Conservation (phyloP, 2,329 filamentous ascomycete genomes). For the Cordyceps tenuipes region DNA sequence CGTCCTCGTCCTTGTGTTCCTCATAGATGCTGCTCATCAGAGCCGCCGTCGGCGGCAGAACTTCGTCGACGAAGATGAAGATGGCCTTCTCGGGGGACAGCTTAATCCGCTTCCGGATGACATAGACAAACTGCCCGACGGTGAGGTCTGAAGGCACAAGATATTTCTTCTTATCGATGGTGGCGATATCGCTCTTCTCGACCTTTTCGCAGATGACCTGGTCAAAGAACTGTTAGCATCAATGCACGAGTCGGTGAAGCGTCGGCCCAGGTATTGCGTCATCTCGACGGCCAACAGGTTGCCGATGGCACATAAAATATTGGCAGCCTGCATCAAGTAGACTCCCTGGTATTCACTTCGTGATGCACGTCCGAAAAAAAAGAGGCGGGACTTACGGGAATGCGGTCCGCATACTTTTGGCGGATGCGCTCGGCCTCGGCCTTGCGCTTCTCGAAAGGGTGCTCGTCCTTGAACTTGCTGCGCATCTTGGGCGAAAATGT, state of each 20-base stretch:
- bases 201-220: conserved; percentile 99
- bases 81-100: conserved; percentile 98
- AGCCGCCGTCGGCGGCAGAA: conserved; percentile 89
- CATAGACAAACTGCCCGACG: conserved; percentile 98
- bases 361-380: background rate
- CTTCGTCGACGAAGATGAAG: conserved; percentile 99
- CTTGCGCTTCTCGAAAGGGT: conserved; percentile 99
- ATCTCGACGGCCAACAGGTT: background rate
- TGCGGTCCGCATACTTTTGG: conserved; percentile 97
- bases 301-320: background rate
- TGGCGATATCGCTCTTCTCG: conserved; percentile 97
- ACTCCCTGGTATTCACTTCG: background rate
- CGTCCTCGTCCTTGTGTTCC: conserved; percentile 86
- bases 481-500: conserved; percentile 60
- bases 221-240: conserved; percentile 8
- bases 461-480: conserved; percentile 99
- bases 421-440: conserved; percentile 98
- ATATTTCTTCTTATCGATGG: conserved; percentile 99
- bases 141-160: conserved; percentile 95
- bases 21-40: conserved; percentile 99
- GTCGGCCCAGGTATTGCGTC: background rate
- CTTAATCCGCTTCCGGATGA: conserved; percentile 99
- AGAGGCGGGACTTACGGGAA: conserved; percentile 67
- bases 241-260: background rate
- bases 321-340: background rate